phyloP scores from a whole-genome alignment of 805 yeast genomes.

The Candida krabiensis region DNA sequence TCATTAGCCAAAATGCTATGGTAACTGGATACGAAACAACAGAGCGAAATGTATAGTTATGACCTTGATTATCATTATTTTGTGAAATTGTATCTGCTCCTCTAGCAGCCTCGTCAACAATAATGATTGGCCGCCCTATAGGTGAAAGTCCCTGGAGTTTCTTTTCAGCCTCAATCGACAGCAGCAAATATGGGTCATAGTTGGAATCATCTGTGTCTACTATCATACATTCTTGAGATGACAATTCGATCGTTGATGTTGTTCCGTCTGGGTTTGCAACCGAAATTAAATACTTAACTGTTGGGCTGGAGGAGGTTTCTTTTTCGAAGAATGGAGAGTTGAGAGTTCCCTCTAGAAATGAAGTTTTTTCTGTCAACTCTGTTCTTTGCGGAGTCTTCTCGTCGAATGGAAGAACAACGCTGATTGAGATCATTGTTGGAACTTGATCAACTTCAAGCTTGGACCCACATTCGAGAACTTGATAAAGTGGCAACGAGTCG shows the following conservation, averaged over 20 bases:
- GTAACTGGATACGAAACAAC: not conserved
- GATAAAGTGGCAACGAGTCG: constrained; percentile 15
- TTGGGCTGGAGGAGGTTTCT: constrained; percentile 1
- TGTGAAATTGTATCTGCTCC: not conserved
- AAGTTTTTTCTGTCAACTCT: no score
- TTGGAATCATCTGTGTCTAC: constrained; percentile 32
- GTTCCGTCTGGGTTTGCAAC: constrained; percentile 16
- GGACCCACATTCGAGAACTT: constrained; percentile 17
- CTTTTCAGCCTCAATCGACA: constrained; percentile 38
- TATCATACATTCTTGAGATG: constrained; percentile 43
- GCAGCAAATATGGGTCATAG: constrained; percentile 37
- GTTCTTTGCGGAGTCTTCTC: no score
- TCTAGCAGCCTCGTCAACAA: not conserved
- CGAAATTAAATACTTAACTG: constrained; percentile 29
- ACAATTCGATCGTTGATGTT: constrained; percentile 23
- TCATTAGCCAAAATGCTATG: not conserved
- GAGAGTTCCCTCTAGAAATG: constrained; percentile 5
- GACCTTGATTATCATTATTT: no score
- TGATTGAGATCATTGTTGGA: constrained; percentile 19
- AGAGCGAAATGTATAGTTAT: no score
- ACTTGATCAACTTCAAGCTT: constrained; percentile 15
- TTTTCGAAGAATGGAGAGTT: constrained; percentile 9
- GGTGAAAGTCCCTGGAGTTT: constrained; percentile 23
- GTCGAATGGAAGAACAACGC: constrained; percentile 7
- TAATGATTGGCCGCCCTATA: constrained; percentile 8